Evolutionary conservation across 2,329 filamentous ascomycete genomes (phyloP).

Genomic region (Fusarium tricinctum): DNA sequence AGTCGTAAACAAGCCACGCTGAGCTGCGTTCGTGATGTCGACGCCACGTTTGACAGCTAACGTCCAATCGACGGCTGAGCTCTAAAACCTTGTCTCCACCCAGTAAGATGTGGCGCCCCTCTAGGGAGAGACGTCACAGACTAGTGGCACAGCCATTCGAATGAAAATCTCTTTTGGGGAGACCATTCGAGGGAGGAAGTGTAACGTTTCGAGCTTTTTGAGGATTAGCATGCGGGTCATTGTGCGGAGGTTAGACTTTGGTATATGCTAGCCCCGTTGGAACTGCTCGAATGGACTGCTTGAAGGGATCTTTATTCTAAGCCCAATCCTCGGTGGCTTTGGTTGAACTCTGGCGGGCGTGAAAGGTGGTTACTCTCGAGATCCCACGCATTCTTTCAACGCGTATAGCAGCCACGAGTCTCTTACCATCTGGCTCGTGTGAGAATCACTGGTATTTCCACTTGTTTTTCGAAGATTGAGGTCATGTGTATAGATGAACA

Average conservation of each 20-base stretch:
- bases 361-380: background rate
- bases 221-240: background rate
- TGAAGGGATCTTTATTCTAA: background rate
- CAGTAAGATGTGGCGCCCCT: conserved; percentile 22
- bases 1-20: conserved; percentile 9
- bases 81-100: background rate
- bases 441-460: background rate
- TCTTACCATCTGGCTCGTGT: background rate
- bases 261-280: background rate
- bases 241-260: background rate
- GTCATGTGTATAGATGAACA: too few relatives aligned
- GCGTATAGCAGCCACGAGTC: background rate
- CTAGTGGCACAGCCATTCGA: conserved; percentile 1
- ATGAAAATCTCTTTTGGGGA: conserved; percentile 2
- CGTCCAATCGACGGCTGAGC: conserved; percentile 3
- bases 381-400: background rate
- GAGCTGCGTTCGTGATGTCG: background rate
- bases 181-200: conserved; percentile 4
- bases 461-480: background rate
- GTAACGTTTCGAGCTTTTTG: conserved; percentile 10
- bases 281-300: background rate
- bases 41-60: background rate
- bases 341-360: background rate
- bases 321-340: background rate
- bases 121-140: background rate